phyloP scores from a whole-genome alignment of 1,284 basidiomycete species.

The Porogramme epimiltina region DNA sequence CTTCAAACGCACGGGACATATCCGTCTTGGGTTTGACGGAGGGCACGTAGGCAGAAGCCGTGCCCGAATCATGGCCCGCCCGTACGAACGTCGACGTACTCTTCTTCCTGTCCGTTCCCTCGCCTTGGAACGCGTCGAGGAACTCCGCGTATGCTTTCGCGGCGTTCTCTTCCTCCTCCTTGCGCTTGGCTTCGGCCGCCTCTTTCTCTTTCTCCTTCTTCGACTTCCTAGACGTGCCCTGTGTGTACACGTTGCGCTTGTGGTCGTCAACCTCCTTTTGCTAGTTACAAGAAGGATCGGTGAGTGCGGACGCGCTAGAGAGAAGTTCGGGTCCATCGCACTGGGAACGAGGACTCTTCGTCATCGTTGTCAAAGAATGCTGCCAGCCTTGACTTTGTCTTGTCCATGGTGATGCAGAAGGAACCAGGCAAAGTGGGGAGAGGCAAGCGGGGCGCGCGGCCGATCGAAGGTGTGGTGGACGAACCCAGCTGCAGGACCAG shows the following conservation, averaged over 20 bases:
- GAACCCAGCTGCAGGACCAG: too few species aligned
- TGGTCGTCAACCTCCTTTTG: conserved; percentile 78
- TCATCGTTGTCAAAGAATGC: conserved; percentile 83
- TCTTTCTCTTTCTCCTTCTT: conserved; percentile 87
- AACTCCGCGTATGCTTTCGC: conserved; percentile 86
- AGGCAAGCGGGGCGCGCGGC: too few species aligned
- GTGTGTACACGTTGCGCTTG: conserved; percentile 75
- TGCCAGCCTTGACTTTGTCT: conserved; percentile 73
- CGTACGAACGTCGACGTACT: conserved; percentile 74
- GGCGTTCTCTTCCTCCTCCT: conserved; percentile 80
- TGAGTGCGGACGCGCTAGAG: conserved; percentile 56
- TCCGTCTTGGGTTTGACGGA: conserved; percentile 32
- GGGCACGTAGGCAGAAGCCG: conserved; percentile 55
- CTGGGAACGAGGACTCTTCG: conserved; percentile 80
- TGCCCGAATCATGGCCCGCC: conserved; percentile 57
- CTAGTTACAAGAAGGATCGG: conserved; percentile 53
- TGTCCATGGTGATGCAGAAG: conserved; percentile 74
- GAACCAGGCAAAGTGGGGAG: too few species aligned
- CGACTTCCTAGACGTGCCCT: conserved; percentile 76
- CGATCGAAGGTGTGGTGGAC: too few species aligned
- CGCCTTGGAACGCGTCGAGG: conserved; percentile 82
- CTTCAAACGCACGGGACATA: conserved; percentile 32
- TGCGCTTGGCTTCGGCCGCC: conserved; percentile 83
- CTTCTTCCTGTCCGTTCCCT: conserved; percentile 54
- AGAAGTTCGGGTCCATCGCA: conserved; percentile 77